These are phyloP conservation scores for Nigrograna mackinnonii DNA, from an alignment of 2,329 filamentous ascomycete genomes.

Conservation along the genomic window DNA sequence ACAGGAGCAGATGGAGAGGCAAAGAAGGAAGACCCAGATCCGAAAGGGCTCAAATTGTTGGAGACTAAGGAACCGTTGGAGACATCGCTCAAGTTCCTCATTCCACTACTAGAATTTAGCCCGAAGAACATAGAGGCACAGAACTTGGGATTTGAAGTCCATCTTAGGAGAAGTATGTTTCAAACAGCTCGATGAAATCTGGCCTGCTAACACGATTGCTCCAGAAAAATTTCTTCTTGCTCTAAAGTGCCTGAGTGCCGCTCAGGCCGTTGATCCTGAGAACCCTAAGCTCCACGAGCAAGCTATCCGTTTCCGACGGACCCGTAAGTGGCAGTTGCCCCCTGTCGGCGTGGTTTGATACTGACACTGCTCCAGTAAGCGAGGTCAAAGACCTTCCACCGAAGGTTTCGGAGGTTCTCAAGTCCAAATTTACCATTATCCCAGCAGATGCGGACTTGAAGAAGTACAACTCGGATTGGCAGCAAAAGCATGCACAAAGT, in stretches of 20 bases:
- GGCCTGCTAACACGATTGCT: constrained; percentile 14
- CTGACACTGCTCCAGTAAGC: constrained; percentile 19
- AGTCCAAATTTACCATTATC: constrained; percentile 66
- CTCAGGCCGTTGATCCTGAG: constrained; percentile 68
- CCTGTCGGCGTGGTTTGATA: background rate
- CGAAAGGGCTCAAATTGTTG: constrained; percentile 77
- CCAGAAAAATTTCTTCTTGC: constrained; percentile 86
- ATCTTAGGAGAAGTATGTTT: constrained; percentile 74
- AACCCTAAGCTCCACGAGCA: constrained; percentile 79
- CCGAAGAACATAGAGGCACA: constrained; percentile 82
- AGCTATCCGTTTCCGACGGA: constrained; percentile 68
- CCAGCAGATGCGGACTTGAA: constrained; percentile 60
- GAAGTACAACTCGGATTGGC: constrained; percentile 69
- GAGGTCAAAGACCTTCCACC: constrained; percentile 58
- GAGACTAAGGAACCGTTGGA: constrained; percentile 81
- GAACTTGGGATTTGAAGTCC: constrained; percentile 86
- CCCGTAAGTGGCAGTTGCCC: constrained; percentile 38
- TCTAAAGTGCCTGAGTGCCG: constrained; percentile 79
- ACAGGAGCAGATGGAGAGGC: constrained; percentile 64
- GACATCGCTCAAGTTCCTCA: constrained; percentile 85
- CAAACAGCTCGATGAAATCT: background rate
- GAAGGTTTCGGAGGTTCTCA: constrained; percentile 71
- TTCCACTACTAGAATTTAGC: constrained; percentile 79
- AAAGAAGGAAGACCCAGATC: constrained; percentile 91
- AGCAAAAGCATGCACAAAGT: constrained; percentile 65